A percentile compares a stretch with the other conserved stretches of the same genome.
Evolutionary conservation across 495 filamentous ascomycete genomes (phyloP).

Genomic region (Penicillium pulvis): DNA sequence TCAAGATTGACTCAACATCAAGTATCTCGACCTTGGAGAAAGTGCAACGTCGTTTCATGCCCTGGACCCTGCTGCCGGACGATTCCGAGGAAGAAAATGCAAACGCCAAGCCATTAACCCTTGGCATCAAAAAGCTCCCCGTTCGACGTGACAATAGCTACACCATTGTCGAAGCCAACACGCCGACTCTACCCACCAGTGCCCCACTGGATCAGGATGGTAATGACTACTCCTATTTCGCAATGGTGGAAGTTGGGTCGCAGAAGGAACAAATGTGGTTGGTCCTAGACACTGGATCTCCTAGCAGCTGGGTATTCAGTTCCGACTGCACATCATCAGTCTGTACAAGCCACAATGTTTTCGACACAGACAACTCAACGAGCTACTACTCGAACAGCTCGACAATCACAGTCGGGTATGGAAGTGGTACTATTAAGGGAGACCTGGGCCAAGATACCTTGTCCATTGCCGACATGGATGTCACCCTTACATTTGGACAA

Average conservation of each 20-base stretch:
- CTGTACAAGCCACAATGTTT: conserved; percentile 67
- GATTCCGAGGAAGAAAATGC: conserved; percentile 22
- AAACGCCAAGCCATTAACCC: conserved; percentile 21
- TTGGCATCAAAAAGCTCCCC: conserved; percentile 35
- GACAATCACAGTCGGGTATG: conserved; percentile 61
- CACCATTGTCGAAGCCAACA: conserved; percentile 55
- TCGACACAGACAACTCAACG: conserved; percentile 60
- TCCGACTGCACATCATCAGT: conserved; percentile 60
- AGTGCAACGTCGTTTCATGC: conserved; percentile 38
- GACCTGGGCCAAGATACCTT: conserved; percentile 62
- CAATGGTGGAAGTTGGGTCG: conserved; percentile 66
- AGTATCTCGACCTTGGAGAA: conserved; percentile 12
- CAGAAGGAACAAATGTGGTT: conserved; percentile 65
- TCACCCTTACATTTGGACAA: conserved; percentile 67
- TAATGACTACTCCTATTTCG: conserved; percentile 77
- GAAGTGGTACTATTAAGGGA: conserved; percentile 69
- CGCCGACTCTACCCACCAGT: conserved; percentile 57
- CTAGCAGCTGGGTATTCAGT: conserved; percentile 78
- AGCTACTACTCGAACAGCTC: conserved; percentile 55
- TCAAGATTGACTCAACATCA: conserved; percentile 15
- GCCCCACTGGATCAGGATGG: conserved; percentile 73
- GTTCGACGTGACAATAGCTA: conserved; percentile 54
- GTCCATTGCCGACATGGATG: conserved; percentile 61
- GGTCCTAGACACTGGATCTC: conserved; percentile 77
- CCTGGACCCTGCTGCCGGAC: conserved; percentile 24